phyloP scores from a whole-genome alignment of 1,284 basidiomycete genomes.

The Malassezia restricta region DNA sequence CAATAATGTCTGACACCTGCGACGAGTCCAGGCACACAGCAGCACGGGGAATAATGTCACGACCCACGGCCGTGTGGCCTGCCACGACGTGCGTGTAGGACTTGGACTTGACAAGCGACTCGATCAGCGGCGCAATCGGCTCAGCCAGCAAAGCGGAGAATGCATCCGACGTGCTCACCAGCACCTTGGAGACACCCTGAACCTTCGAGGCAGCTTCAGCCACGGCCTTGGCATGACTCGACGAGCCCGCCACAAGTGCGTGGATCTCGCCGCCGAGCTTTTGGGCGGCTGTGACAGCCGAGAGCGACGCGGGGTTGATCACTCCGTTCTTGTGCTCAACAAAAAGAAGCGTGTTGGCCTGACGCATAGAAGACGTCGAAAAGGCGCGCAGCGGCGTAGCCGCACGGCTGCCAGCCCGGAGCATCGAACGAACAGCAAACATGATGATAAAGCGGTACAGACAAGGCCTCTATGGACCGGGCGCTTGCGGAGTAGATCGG shows the following conservation, averaged over 20 bases:
- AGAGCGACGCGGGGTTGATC: conserved; percentile 72
- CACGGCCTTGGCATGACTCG: conserved; percentile 59
- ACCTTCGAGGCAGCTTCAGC: conserved; percentile 69
- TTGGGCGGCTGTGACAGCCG: conserved; percentile 75
- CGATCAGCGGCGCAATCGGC: conserved; percentile 52
- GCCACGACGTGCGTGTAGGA: conserved; percentile 72
- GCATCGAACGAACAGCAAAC: conserved; percentile 20
- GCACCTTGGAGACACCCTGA: conserved; percentile 49
- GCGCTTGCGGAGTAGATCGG: conserved; percentile 12
- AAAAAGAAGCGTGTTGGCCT: conserved; percentile 59
- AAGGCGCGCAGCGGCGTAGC: conserved; percentile 23
- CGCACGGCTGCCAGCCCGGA: conserved; percentile 8
- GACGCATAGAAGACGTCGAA: conserved; percentile 28
- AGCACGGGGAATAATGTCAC: conserved; percentile 68
- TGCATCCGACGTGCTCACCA: conserved; percentile 47
- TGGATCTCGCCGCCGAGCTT: conserved; percentile 71
- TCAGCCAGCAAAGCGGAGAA: conserved; percentile 48
- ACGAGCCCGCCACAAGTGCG: conserved; percentile 68
- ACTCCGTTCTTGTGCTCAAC: conserved; percentile 74
- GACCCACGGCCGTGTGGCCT: conserved; percentile 62
- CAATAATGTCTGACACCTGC: conserved; percentile 77
- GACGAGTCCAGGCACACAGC: conserved; percentile 64
- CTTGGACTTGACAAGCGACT: conserved; percentile 50
- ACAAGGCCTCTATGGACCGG: background rate
- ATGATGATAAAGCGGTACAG: conserved; percentile 10